Base-by-base conservation (phyloP, 495 filamentous ascomycete genomes). In the Penicillium steckii region DNA sequence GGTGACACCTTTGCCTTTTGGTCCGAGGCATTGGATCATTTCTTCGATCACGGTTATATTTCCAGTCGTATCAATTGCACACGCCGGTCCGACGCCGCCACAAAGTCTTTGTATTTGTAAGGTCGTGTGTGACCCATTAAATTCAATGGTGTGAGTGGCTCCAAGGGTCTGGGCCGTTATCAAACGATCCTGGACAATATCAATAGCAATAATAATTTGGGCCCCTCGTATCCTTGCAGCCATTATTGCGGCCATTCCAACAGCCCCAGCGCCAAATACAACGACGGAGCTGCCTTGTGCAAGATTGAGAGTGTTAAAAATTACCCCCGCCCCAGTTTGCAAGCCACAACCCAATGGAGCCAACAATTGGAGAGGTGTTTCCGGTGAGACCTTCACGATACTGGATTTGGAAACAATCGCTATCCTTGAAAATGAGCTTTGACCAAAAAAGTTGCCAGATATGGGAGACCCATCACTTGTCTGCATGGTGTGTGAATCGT, bases 321-420 rank as follows among this genome's bases (percentile, higher is more conserved):
- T 61, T 0, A 68, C 64, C 8, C 69, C 71, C 2, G 52, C 59
- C 1, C 72, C 74, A 6, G 74, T 76, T 54, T 75, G 72, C 53
- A 76, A 62, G 1, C 71, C 74, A 53, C 72, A 76, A 1, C 72
- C 71, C 10, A 77, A 51, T 24, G 72, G 69, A 8, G 74, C 60
- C 13, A 66, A 60, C 1, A 76, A 27, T 23, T 52, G 55, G 8
- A 77, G 50, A 12, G 29, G 19, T 8, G 46, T 48, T 8, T 48
- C 21, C 1, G 46, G 18, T 24, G 30, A 19, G 65, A 71, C 69
- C 74, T 70, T 48, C 88, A 89, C 46, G 13, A 47, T 40, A 5
- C 15, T 19, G 15, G 15, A 19, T 5, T 21, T 21, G 35, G n/a
- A 21, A 21, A 40, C 35, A 21, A 40, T 40, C 4, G 35, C 18